Base-by-base conservation (phyloP, 2,329 filamentous ascomycete genomes). In the Epichloe gansuensis region DNA sequence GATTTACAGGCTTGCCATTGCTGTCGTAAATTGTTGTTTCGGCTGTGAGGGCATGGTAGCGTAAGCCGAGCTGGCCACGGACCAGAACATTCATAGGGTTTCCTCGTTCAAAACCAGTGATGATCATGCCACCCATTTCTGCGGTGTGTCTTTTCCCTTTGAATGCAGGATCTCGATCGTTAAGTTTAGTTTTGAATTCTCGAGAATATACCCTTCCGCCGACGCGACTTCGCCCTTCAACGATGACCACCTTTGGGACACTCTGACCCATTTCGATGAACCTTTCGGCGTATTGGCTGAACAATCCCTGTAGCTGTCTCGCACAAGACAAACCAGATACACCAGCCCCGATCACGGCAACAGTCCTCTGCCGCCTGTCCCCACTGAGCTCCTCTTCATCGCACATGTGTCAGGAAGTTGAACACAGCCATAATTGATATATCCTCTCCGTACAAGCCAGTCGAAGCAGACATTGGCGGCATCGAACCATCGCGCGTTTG, bases 71-170 rank as follows among this genome's bases (percentile, higher is more conserved):
- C 68, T 98, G 94, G 15, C 88, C 91, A 59, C 93, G 84, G 53
- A 98, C 83, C 55, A 98, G 82, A 48, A 91, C 81, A 65, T 96
- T 94, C 60, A 98, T 72, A 5, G 93, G 93, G 61, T 98, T 98
- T 17, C 94, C 94, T 58, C 88, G 82, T 59, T 97, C 90, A 65
- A 97, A 98, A 0, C 93, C 93, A 37, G 94, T 96, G 56, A 98
- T 90, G 55, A 98, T 97, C 76, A 98, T 95, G 52, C 91, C 93
- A 31, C 93, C 93, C 83, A 96, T 94, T 67, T 98, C 93, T 35
- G 89, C 93, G 21, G 91, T 97, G 63, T 85, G 86, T 49, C 81
- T 74, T 56, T 75, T 78, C 8, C 74, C 76, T 70, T 78, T 66
- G 76, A 80, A 69, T 64, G 58, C 74, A 64, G 75, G 69, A 64